Evolutionary conservation across 495 filamentous ascomycete species (phyloP).

Genomic region (Aspergillus baeticus): DNA sequence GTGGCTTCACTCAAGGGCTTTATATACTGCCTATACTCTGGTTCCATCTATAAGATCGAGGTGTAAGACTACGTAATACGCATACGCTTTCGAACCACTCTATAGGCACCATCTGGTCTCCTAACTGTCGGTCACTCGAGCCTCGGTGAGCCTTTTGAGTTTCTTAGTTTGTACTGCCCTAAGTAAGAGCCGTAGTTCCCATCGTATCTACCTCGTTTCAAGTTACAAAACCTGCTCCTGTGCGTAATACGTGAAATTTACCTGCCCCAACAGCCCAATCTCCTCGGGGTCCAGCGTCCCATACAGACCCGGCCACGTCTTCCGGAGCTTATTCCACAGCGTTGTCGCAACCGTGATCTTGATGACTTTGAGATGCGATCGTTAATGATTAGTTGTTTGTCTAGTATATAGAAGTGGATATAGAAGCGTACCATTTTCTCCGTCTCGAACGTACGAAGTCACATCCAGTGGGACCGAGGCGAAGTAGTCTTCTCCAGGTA

Average conservation of each 20-base stretch:
- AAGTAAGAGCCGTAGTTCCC: too few relatives aligned
- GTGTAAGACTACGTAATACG: too few relatives aligned
- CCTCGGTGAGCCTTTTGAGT: too few relatives aligned
- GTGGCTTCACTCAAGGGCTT: too few relatives aligned
- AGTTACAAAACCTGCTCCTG: constrained; percentile 1
- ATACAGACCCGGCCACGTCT: constrained; percentile 11
- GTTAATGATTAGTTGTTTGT: not conserved
- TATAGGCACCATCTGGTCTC: too few relatives aligned
- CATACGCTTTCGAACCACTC: too few relatives aligned
- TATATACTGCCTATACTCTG: too few relatives aligned
- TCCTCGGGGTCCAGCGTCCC: constrained; percentile 7
- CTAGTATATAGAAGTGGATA: too few relatives aligned
- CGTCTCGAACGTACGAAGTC: not conserved
- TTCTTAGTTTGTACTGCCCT: too few relatives aligned
- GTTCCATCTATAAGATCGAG: too few relatives aligned
- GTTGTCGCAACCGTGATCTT: constrained; percentile 13
- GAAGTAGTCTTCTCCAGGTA: not conserved
- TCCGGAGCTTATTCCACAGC: constrained; percentile 11
- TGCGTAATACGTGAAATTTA: constrained; percentile 10
- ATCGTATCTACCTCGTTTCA: too few relatives aligned
- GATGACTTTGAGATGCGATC: not conserved
- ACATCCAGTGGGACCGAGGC: not conserved
- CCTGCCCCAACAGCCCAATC: constrained; percentile 8
- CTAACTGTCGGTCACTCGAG: too few relatives aligned
- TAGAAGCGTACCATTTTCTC: not conserved